Conservation (phyloP, 805 yeast species). For the Ogataea trehaloabstinens region DNA sequence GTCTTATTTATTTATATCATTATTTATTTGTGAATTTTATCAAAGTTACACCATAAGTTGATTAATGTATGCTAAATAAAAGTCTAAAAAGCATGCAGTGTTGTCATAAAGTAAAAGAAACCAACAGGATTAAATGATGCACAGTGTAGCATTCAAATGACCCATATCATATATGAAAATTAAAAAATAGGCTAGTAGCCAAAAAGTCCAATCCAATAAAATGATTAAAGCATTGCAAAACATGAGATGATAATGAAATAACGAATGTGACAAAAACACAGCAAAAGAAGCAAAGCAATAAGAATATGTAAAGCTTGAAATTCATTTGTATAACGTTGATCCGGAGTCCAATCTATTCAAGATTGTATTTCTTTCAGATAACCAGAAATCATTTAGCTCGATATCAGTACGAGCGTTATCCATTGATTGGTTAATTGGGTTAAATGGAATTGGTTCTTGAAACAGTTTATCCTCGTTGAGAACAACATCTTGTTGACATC, state of each 20-base stretch:
- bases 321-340: conserved; percentile 38
- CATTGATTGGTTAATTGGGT: conserved; percentile 17
- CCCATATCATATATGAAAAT: background rate
- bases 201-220: background rate
- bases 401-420: background rate
- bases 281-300: conserved; percentile 3
- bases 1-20: conserved; percentile 10
- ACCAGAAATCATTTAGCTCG: conserved; percentile 45
- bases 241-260: conserved; percentile 6
- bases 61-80: background rate
- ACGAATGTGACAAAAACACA: conserved; percentile 4
- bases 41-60: conserved; percentile 1
- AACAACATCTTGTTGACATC: conserved; percentile 6
- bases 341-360: conserved; percentile 48
- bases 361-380: conserved; percentile 57
- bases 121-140: too few relatives aligned
- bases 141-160: too few relatives aligned
- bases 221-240: conserved; percentile 1
- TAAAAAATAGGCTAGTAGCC: background rate
- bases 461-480: conserved; percentile 21
- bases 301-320: background rate
- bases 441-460: conserved; percentile 28
- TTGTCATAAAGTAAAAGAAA: too few relatives aligned
- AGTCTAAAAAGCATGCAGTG: too few relatives aligned
- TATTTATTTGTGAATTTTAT: conserved; percentile 9